Base-by-base conservation (phyloP, 768 basidiomycete genomes). In the Leccinum ochraceum region DNA sequence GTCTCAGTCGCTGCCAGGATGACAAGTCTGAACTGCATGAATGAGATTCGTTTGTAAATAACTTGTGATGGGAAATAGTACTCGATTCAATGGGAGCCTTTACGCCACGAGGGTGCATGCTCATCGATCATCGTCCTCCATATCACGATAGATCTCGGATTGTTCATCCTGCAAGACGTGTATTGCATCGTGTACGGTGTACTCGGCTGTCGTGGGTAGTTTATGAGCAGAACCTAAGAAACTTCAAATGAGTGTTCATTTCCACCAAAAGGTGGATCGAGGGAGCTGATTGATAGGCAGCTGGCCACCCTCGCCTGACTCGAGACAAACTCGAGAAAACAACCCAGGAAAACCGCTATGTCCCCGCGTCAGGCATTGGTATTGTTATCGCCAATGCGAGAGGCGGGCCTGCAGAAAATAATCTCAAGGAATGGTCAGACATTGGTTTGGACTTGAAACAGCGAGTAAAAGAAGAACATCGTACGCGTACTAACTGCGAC, bases 341-440 rank as follows among this genome's bases (percentile, higher is more conserved):
- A 66, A 73, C 13, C 76, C 76, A 2, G 77, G 71, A 13, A 73
- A 74, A 80, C 0, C 58, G 80, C 26, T 80, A 79, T 56, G 71
- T 81, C 52, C 79, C 81, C 44, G 67, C 79, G 20, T 80, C 80
- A 1, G 80, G 80, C 2, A 67, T 70, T 11, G 79, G 76, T 20
- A 75, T 81, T 50, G 52, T 74, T 36, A 75, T 75, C 57, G 77
- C 81, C 68, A 77, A 77, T 58, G 71, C 77, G 5, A 71, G 71
- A 24, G 80, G 80, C 13, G 78, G 80, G 62, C 63, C 64, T 17
- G 62, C 76, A 44, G 24, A 71, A 73, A 6, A 58, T 69, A 28
- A 66, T 77, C 60, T 71, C 39, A 44, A 70, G 17, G 67, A 67
- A 34, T 79, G 77, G 68, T 68, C 72, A 4, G 81, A 82, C 57